Conservation (phyloP, 2,329 filamentous ascomycete species). For the Emmonsiellopsis sp. region DNA sequence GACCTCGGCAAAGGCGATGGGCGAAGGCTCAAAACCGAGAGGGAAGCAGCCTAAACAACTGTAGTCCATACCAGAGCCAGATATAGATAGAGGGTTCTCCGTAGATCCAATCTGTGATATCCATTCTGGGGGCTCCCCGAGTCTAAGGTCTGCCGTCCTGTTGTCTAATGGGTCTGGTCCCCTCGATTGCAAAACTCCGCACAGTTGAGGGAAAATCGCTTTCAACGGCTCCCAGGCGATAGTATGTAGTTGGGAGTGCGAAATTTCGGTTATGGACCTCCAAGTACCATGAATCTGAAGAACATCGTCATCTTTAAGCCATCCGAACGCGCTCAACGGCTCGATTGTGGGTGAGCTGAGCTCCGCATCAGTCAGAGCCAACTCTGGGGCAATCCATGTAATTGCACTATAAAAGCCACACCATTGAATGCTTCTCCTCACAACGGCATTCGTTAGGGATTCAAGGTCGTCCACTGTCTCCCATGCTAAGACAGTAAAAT, state of each 20-base stretch:
- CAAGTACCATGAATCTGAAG: slow-evolving; percentile 36
- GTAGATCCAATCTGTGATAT: slow-evolving; percentile 21
- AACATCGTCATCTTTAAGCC: slow-evolving; percentile 37
- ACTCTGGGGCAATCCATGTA: slow-evolving; percentile 33
- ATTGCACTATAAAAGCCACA: slow-evolving; percentile 38
- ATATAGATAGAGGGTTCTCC: slow-evolving; percentile 29
- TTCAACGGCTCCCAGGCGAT: slow-evolving; percentile 20
- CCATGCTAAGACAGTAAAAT: slow-evolving; percentile 37
- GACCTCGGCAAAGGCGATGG: slow-evolving; percentile 35
- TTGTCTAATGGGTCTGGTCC: slow-evolving; percentile 6
- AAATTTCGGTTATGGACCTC: slow-evolving; percentile 24
- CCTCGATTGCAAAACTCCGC: slow-evolving; percentile 18
- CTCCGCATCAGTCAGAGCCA: slow-evolving; percentile 27
- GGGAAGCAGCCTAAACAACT: slow-evolving; percentile 38
- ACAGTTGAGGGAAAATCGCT: slow-evolving; percentile 18
- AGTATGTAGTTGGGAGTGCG: slow-evolving; percentile 10
- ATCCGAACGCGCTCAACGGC: slow-evolving; percentile 38
- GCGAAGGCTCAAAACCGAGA: slow-evolving; percentile 33
- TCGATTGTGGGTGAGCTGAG: slow-evolving; percentile 23
- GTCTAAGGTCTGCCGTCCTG: not conserved
- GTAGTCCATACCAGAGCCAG: slow-evolving; percentile 27
- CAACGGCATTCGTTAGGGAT: slow-evolving; percentile 30
- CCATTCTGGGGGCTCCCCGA: slow-evolving; percentile 25
- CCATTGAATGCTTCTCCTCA: slow-evolving; percentile 37
- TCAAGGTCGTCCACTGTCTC: slow-evolving; percentile 35